Evolutionary conservation across 345 rosid genomes (phyloP).

Genomic region (Syzygium aqueum): DNA sequence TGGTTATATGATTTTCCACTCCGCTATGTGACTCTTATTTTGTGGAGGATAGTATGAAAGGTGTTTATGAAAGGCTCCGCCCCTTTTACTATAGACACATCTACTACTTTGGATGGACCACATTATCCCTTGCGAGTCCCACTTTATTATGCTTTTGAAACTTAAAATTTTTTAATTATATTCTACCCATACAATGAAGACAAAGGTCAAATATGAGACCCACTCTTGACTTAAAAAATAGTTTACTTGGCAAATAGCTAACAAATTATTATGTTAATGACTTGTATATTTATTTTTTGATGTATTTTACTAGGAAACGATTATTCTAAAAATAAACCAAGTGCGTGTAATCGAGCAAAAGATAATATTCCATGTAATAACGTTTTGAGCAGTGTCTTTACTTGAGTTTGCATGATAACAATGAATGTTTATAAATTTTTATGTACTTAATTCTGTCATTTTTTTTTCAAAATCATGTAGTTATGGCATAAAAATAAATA

Average conservation of each 20-base stretch:
- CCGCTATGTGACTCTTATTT: background rate
- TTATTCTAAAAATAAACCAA: background rate
- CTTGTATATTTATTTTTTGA: background rate
- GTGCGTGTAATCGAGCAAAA: background rate
- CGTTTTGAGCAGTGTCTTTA: background rate
- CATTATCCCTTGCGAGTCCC: background rate
- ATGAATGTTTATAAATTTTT: background rate
- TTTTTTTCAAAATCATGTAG: background rate
- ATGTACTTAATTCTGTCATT: background rate
- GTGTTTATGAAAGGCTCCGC: background rate
- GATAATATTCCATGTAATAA: background rate
- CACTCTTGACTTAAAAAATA: background rate
- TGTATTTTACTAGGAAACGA: background rate
- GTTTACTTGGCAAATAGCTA: background rate
- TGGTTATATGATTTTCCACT: background rate
- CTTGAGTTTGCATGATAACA: too few species aligned
- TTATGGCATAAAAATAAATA: background rate
- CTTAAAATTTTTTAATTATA: background rate
- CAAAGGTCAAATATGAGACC: background rate
- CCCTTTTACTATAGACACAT: background rate
- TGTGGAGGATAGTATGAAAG: background rate
- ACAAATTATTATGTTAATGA: background rate
- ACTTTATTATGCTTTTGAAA: background rate
- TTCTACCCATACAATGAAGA: background rate
- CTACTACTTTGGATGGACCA: background rate